These are phyloP conservation scores for Candida glucosophila DNA, from an alignment of 1,139 yeast genomes.

Conservation along the genomic window DNA sequence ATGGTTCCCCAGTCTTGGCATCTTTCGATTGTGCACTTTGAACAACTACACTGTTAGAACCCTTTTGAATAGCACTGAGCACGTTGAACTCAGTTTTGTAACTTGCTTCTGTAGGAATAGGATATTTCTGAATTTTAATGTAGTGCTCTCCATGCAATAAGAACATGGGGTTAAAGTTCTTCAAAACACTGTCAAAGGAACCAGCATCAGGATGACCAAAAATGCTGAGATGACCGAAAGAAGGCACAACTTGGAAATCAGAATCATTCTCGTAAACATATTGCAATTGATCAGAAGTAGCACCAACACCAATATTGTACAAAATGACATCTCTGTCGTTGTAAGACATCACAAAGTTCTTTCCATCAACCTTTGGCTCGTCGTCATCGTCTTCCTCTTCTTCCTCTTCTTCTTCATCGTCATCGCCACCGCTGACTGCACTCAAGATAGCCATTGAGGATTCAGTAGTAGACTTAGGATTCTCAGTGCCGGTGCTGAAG, in stretches of 20 bases:
- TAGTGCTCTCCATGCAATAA: conserved; percentile 95
- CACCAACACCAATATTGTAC: conserved; percentile 88
- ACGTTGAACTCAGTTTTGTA: conserved; percentile 59
- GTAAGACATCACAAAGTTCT: conserved; percentile 35
- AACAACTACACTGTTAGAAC: conserved; percentile 77
- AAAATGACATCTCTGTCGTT: conserved; percentile 68
- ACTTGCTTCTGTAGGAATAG: conserved; percentile 66
- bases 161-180: conserved; percentile 81
- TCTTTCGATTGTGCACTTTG: conserved; percentile 70
- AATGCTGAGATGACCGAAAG: conserved; percentile 83
- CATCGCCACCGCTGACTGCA: conserved; percentile 50
- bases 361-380: conserved; percentile 41
- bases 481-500: conserved; percentile 51
- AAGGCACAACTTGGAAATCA: conserved; percentile 84
- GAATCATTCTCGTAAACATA: conserved; percentile 72
- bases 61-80: conserved; percentile 75
- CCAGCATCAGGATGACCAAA: conserved; percentile 44
- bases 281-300: conserved; percentile 66
- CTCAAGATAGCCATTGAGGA: conserved; percentile 71
- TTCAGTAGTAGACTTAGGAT: conserved; percentile 63
- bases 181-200: conserved; percentile 51
- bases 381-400: conserved; percentile 43
- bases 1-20: conserved; percentile 54
- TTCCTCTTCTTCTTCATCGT: conserved; percentile 39
- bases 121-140: conserved; percentile 68